phyloP scores from a whole-genome alignment of 441 rosid species.

The Populus trichocarpa region DNA sequence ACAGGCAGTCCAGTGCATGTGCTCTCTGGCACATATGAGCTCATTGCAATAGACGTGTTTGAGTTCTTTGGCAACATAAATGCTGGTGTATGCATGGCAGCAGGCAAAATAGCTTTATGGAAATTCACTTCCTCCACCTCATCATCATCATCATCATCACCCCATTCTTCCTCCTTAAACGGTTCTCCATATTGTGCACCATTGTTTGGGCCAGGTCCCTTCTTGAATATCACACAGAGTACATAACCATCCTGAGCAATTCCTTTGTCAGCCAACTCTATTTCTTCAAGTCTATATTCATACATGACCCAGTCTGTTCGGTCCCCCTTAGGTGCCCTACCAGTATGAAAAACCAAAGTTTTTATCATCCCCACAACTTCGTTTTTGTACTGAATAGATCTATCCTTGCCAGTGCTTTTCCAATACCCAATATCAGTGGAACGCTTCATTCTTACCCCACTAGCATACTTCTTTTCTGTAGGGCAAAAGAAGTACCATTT shows the following conservation, averaged over 20 bases:
- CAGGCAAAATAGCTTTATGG: not conserved
- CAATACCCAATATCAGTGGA: slow-evolving; percentile 50
- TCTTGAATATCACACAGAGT: slow-evolving; percentile 62
- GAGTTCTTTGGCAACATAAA: slow-evolving; percentile 8
- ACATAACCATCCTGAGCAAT: slow-evolving; percentile 60
- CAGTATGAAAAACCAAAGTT: slow-evolving; percentile 65
- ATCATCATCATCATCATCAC: slow-evolving; percentile 34
- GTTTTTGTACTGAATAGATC: slow-evolving; percentile 33
- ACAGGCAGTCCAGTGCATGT: slow-evolving; percentile 23
- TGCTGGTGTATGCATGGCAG: not conserved
- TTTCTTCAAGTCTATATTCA: slow-evolving; percentile 63
- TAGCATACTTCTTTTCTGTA: slow-evolving; percentile 51
- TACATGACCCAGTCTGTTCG: slow-evolving; percentile 91
- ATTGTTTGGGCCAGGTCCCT: slow-evolving; percentile 78
- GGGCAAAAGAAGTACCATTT: slow-evolving; percentile 87
- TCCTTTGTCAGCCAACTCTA: slow-evolving; percentile 36
- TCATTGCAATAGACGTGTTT: slow-evolving; percentile 15
- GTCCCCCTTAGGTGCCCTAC: slow-evolving; percentile 50
- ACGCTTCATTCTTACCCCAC: slow-evolving; percentile 51
- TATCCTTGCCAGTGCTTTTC: slow-evolving; percentile 33
- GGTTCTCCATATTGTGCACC: slow-evolving; percentile 92
- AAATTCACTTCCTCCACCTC: not conserved
- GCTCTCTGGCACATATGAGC: slow-evolving; percentile 17
- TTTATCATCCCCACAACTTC: slow-evolving; percentile 57
- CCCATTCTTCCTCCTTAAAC: slow-evolving; percentile 81